Conservation (phyloP, 2,329 filamentous ascomycete species). For the Volutella citrinella region DNA sequence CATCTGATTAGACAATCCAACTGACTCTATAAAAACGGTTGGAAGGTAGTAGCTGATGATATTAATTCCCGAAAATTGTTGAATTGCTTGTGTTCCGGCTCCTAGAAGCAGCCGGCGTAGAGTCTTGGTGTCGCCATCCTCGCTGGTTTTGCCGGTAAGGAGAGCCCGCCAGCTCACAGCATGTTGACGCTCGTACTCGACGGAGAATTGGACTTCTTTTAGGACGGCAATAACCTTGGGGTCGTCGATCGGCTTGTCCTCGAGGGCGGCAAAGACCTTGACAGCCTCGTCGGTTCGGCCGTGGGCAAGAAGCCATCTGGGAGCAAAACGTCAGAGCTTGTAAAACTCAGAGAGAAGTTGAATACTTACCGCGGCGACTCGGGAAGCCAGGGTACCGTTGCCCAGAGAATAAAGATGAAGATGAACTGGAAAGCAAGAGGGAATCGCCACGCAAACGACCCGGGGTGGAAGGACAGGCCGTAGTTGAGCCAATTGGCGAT, state of each 20-base stretch:
- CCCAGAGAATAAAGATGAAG: slow-evolving; percentile 33
- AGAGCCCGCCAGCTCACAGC: slow-evolving; percentile 6
- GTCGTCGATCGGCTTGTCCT: slow-evolving; percentile 3
- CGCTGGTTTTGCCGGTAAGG: slow-evolving; percentile 2
- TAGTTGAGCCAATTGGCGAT: slow-evolving; percentile 37
- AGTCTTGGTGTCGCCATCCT: slow-evolving; percentile 10
- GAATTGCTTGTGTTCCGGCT: slow-evolving; percentile 37
- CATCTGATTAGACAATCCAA: slow-evolving; percentile 45
- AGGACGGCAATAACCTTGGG: slow-evolving; percentile 6
- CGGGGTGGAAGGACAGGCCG: slow-evolving; percentile 31
- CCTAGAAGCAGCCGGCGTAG: slow-evolving; percentile 29
- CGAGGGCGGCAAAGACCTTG: slow-evolving; percentile 11
- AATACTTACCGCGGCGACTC: slow-evolving; percentile 11
- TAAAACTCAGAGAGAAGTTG: accelerated
- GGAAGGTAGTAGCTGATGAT: slow-evolving; percentile 33
- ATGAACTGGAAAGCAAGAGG: slow-evolving; percentile 43
- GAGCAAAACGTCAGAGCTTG: too few species aligned
- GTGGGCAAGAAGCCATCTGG: slow-evolving; percentile 13
- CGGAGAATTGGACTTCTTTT: slow-evolving; percentile 10
- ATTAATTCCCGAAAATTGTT: slow-evolving; percentile 23
- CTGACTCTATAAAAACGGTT: slow-evolving; percentile 47
- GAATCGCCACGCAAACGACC: slow-evolving; percentile 38
- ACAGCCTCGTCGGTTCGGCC: slow-evolving; percentile 6
- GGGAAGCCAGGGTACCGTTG: slow-evolving; percentile 25
- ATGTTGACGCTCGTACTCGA: slow-evolving; percentile 12